A percentile compares a stretch with the other conserved stretches of the same genome.
Evolutionary conservation across 2,329 filamentous ascomycete species (phyloP).

Genomic region (Xylariaceae sp.): DNA sequence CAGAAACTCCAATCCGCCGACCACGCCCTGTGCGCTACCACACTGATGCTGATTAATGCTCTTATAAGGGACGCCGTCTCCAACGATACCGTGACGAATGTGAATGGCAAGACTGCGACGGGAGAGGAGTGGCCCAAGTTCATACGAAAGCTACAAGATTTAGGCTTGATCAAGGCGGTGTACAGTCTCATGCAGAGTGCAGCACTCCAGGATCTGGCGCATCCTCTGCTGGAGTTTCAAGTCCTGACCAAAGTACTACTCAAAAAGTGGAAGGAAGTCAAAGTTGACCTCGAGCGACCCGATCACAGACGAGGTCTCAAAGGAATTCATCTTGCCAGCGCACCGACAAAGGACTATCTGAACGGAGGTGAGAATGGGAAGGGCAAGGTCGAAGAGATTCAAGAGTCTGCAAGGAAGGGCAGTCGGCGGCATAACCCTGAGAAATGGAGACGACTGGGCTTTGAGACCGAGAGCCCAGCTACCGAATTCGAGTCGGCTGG

Average conservation of each 20-base stretch:
- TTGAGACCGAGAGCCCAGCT: slow-evolving; percentile 83
- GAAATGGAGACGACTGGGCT: slow-evolving; percentile 90
- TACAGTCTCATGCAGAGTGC: slow-evolving; percentile 94
- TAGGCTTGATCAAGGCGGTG: slow-evolving; percentile 88
- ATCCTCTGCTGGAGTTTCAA: slow-evolving; percentile 90
- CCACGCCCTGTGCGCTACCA: slow-evolving; percentile 92
- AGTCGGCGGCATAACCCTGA: slow-evolving; percentile 76
- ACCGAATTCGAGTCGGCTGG: slow-evolving; percentile 82
- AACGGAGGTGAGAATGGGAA: slow-evolving; percentile 22
- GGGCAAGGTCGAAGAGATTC: slow-evolving; percentile 34
- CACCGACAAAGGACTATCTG: slow-evolving; percentile 43
- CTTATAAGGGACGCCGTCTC: slow-evolving; percentile 88
- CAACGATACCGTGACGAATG: slow-evolving; percentile 52
- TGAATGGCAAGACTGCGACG: slow-evolving; percentile 30
- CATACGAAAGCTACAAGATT: slow-evolving; percentile 86
- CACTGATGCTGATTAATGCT: slow-evolving; percentile 91
- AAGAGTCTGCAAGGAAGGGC: slow-evolving; percentile 48
- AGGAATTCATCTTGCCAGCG: slow-evolving; percentile 77
- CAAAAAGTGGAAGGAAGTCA: slow-evolving; percentile 81
- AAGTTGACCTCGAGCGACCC: slow-evolving; percentile 77
- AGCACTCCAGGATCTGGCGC: slow-evolving; percentile 82
- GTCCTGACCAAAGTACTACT: slow-evolving; percentile 82
- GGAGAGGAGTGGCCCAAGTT: slow-evolving; percentile 88
- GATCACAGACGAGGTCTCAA: slow-evolving; percentile 88
- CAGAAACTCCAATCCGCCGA: slow-evolving; percentile 89